phyloP scores from a whole-genome alignment of 2,329 filamentous ascomycete species.

The Leptographium flavum region DNA sequence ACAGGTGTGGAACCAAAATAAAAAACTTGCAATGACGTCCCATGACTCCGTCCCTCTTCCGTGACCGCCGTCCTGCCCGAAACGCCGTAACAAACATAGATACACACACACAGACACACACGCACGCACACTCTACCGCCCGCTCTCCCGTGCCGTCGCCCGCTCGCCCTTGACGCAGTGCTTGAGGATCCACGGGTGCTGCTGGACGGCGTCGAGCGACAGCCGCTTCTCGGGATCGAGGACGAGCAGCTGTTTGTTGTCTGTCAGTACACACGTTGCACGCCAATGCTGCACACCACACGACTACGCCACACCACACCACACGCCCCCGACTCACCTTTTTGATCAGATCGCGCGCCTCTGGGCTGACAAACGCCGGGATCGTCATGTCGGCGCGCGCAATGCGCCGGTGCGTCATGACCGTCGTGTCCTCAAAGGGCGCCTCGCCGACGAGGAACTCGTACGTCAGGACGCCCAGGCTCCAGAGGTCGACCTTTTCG shows the following conservation, averaged over 20 bases:
- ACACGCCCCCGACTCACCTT: no score
- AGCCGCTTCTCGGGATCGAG: constrained; percentile 90
- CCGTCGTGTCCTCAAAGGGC: constrained; percentile 87
- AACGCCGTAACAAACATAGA: background rate
- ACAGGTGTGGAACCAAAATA: no score
- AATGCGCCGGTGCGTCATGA: constrained; percentile 90
- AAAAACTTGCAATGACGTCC: no score
- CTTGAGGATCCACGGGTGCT: constrained; percentile 93
- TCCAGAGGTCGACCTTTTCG: constrained; percentile 96
- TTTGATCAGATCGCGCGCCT: constrained; percentile 87
- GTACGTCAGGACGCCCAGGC: constrained; percentile 84
- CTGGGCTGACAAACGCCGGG: constrained; percentile 76
- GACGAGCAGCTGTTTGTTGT: constrained; percentile 67
- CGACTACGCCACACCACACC: no score
- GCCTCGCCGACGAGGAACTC: constrained; percentile 94
- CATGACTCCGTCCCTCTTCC: no score
- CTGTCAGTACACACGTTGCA: no score
- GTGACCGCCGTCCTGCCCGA: no score
- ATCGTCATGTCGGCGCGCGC: constrained; percentile 82
- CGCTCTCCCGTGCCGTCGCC: constrained; percentile 35
- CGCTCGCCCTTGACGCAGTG: constrained; percentile 62
- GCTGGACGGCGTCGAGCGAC: constrained; percentile 73
- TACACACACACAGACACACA: background rate
- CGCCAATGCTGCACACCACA: background rate
- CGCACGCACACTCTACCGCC: background rate